Conservation (phyloP, 2,329 filamentous ascomycete genomes). For the Dryadomyces sulphureus region DNA sequence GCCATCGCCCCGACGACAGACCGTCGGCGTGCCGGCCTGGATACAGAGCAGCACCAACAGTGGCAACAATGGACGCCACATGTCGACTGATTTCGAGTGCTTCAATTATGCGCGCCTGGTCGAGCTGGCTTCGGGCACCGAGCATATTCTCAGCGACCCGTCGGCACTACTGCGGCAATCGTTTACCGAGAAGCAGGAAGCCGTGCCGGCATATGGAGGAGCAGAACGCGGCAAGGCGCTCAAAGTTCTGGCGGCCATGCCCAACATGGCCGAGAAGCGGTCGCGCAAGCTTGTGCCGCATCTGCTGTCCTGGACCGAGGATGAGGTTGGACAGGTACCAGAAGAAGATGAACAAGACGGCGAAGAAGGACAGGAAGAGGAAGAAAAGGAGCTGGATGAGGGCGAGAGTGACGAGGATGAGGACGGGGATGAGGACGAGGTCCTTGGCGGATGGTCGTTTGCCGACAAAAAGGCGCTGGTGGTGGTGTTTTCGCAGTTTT, state of each 20-base stretch:
- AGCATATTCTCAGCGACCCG: conserved; percentile 36
- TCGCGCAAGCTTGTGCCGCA: conserved; percentile 76
- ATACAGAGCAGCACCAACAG: conserved; percentile 9
- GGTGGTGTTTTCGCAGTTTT: conserved; percentile 67
- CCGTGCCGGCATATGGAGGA: conserved; percentile 31
- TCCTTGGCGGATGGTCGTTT: conserved; percentile 43
- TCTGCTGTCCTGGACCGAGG: conserved; percentile 65
- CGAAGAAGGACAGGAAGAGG: conserved; percentile 10
- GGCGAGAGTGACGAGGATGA: conserved; percentile 13
- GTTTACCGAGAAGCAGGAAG: conserved; percentile 50
- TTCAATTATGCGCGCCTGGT: conserved; percentile 53
- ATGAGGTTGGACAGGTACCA: conserved; percentile 17
- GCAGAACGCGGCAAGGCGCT: conserved; percentile 64
- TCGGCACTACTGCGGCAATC: conserved; percentile 42
- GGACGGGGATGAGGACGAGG: conserved; percentile 25
- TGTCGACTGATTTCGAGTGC: conserved; percentile 68
- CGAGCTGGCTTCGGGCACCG: conserved; percentile 32
- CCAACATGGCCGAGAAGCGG: conserved; percentile 67
- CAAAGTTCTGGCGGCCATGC: conserved; percentile 58
- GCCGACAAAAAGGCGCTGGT: conserved; percentile 77
- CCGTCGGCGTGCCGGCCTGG: background rate
- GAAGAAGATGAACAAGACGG: conserved; percentile 28
- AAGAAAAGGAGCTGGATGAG: conserved; percentile 17
- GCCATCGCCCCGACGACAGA: conserved; percentile 32
- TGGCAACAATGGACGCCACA: conserved; percentile 12